A percentile compares a stretch with the other conserved stretches of the same genome.
Conservation (phyloP, 345 rosid genomes). For the Raphanus sativus region DNA sequence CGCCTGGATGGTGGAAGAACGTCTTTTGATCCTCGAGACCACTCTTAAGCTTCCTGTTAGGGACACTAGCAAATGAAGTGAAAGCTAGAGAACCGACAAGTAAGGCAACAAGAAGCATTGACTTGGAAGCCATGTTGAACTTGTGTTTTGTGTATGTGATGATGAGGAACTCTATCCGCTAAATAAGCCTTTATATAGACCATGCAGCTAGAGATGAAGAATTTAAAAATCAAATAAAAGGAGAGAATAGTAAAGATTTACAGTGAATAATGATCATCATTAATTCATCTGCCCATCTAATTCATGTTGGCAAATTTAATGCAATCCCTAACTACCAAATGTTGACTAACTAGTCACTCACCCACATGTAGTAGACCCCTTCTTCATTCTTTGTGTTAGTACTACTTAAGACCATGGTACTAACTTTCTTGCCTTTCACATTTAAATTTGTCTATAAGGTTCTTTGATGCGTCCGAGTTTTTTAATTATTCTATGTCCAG, state of each 20-base stretch:
- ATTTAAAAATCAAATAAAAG: neutral
- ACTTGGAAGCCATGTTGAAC: constrained; percentile 37
- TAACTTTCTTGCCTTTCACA: constrained; percentile 19
- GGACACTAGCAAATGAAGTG: constrained; percentile 36
- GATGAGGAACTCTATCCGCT: constrained; percentile 24
- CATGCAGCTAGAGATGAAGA: constrained; percentile 6
- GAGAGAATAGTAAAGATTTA: constrained; percentile 1
- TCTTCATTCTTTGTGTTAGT: constrained; percentile 16
- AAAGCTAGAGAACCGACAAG: constrained; percentile 37
- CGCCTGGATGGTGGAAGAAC: constrained; percentile 28
- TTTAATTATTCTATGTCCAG: neutral
- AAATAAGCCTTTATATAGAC: constrained; percentile 33
- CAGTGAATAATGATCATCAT: constrained; percentile 21
- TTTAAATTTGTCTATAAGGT: neutral
- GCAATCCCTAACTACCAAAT: constrained; percentile 33
- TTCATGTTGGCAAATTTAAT: constrained; percentile 36
- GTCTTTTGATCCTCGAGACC: constrained; percentile 39
- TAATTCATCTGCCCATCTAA: constrained; percentile 40
- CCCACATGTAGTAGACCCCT: constrained; percentile 39
- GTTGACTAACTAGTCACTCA: constrained; percentile 32
- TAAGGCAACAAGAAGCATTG: constrained; percentile 35
- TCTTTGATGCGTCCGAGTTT: neutral
- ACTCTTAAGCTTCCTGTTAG: constrained; percentile 37
- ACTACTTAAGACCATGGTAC: constrained; percentile 11
- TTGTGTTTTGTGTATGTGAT: constrained; percentile 29